These are phyloP conservation scores for Cercospora sojina DNA, from an alignment of 2,329 filamentous ascomycete genomes.

Conservation along the genomic window DNA sequence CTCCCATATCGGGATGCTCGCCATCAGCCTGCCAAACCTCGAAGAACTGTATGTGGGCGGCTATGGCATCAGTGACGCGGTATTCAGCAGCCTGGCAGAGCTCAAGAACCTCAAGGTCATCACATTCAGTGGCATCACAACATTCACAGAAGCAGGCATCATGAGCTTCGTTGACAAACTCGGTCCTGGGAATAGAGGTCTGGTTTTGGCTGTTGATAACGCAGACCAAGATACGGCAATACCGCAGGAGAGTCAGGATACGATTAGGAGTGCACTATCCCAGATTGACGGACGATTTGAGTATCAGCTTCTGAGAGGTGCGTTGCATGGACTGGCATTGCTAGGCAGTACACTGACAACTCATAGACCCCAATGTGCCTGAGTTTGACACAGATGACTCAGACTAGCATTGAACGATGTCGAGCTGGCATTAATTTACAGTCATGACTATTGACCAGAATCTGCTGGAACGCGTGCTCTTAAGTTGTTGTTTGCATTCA, in stretches of 20 bases:
- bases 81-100: constrained; percentile 47
- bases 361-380: constrained; percentile 46
- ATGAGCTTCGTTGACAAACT: constrained; percentile 46
- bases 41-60: constrained; percentile 60
- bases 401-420: constrained; percentile 36
- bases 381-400: constrained; percentile 48
- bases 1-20: constrained; percentile 52
- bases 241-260: constrained; percentile 41
- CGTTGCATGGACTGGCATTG: background rate
- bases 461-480: background rate
- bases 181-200: constrained; percentile 43
- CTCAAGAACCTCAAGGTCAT: constrained; percentile 54
- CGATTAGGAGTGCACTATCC: constrained; percentile 42
- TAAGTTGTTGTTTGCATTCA: background rate
- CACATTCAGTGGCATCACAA: constrained; percentile 55
- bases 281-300: constrained; percentile 48
- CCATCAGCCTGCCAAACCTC: constrained; percentile 48
- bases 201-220: constrained; percentile 47
- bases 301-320: constrained; percentile 48
- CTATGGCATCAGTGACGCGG: constrained; percentile 52
- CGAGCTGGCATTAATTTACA: background rate
- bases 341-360: constrained; percentile 9
- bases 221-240: constrained; percentile 46
- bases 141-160: constrained; percentile 55
- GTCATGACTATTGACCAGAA: background rate